Conservation (phyloP, 257 asterid genomes). For the Primulina tabacum region DNA sequence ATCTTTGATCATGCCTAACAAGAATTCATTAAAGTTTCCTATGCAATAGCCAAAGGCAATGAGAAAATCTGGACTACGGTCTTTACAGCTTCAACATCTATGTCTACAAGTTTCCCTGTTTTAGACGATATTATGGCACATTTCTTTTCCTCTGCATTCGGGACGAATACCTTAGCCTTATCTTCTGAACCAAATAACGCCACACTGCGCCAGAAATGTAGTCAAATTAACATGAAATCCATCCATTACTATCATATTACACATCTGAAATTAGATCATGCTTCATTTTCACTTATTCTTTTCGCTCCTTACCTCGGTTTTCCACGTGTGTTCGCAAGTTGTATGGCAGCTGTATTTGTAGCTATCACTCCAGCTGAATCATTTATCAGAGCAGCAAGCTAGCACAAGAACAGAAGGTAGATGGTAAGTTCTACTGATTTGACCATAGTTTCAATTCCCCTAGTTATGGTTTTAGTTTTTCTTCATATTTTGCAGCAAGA, state of each 20-base stretch:
- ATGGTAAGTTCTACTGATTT: background rate
- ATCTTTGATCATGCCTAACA: background rate
- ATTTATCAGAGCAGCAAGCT: constrained; percentile 81
- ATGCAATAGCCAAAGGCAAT: constrained; percentile 62
- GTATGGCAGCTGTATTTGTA: constrained; percentile 81
- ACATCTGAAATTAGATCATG: background rate
- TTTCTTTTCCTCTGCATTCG: constrained; percentile 59
- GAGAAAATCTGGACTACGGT: constrained; percentile 56
- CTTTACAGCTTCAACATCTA: constrained; percentile 70
- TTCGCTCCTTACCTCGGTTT: constrained; percentile 61
- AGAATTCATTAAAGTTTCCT: background rate
- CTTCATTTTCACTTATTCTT: background rate
- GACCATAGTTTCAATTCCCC: background rate
- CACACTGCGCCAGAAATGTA: constrained; percentile 38
- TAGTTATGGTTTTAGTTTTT: background rate
- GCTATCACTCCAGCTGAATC: constrained; percentile 85
- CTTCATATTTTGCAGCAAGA: background rate
- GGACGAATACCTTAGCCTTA: constrained; percentile 61
- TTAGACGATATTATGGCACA: constrained; percentile 67
- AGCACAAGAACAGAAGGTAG: constrained; percentile 10
- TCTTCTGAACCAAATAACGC: constrained; percentile 70
- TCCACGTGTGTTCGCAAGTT: constrained; percentile 69
- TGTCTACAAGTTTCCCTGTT: constrained; percentile 68
- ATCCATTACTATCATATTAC: background rate
- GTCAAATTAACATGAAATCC: constrained; percentile 4